Conservation (phyloP, 1,139 yeast species). For the Pichia sp. region DNA sequence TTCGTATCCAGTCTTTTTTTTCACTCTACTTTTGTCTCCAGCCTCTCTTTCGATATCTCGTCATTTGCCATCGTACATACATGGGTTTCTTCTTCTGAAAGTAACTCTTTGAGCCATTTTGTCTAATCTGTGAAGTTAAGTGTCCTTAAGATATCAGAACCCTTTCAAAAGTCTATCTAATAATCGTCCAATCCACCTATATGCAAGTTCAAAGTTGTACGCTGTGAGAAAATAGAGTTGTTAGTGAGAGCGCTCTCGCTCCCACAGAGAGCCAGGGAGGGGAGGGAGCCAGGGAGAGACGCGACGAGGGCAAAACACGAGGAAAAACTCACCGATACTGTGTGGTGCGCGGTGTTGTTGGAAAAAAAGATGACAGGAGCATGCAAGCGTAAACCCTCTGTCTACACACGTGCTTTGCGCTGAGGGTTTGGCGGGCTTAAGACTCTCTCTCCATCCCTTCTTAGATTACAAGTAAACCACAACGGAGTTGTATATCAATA, state of each 20-base stretch:
- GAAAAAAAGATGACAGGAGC: too few species aligned
- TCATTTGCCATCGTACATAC: conserved; percentile 42
- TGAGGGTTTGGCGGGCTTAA: too few species aligned
- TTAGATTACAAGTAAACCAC: too few species aligned
- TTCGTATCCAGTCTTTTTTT: too few species aligned
- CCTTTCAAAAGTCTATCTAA: not conserved
- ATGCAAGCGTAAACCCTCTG: not conserved
- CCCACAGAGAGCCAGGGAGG: not conserved
- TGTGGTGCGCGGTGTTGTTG: conserved; percentile 3
- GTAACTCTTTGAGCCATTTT: conserved; percentile 79
- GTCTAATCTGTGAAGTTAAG: conserved; percentile 20
- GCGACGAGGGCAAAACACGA: not conserved
- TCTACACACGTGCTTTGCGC: not conserved
- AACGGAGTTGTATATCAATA: too few species aligned
- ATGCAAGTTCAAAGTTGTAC: not conserved
- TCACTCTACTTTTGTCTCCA: not conserved
- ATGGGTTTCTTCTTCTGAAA: conserved; percentile 78
- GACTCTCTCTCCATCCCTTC: too few species aligned
- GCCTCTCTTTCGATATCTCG: not conserved
- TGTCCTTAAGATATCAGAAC: not conserved
- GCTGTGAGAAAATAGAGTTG: not conserved
- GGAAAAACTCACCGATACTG: not conserved
- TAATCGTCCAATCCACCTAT: not conserved
- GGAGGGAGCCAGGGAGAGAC: not conserved
- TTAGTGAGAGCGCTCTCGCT: not conserved